Conservation (phyloP, 192 early-diverging fungal genomes). For the Entomortierella chlamydospora region DNA sequence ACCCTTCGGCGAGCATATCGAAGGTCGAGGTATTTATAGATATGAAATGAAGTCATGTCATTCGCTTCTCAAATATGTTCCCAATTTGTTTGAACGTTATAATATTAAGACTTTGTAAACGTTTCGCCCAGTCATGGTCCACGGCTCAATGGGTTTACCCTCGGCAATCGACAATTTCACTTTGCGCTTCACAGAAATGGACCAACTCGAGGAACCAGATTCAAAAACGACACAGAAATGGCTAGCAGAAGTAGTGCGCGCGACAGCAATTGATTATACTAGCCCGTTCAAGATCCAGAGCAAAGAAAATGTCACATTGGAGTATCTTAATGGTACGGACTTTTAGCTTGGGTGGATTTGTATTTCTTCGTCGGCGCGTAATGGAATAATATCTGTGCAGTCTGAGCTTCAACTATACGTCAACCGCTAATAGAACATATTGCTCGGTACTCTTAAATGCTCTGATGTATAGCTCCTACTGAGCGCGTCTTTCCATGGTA, state of each 20-base stretch:
- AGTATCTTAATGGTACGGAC: slow-evolving; percentile 56
- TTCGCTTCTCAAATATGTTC: no score
- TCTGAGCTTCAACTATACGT: no score
- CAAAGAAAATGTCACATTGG: slow-evolving; percentile 57
- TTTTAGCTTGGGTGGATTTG: no score
- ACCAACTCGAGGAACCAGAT: slow-evolving; percentile 65
- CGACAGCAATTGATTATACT: slow-evolving; percentile 15
- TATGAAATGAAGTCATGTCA: no score
- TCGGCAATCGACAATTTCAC: slow-evolving; percentile 70
- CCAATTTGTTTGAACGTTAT: no score
- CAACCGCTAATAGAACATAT: background rate
- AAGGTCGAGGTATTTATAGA: slow-evolving; percentile 74
- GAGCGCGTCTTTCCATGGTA: slow-evolving; percentile 89
- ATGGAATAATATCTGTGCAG: no score
- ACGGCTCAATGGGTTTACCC: slow-evolving; percentile 72
- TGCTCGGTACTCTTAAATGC: background rate
- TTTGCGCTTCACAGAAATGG: slow-evolving; percentile 71
- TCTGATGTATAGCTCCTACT: slow-evolving; percentile 47
- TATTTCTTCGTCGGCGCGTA: no score
- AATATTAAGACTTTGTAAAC: background rate
- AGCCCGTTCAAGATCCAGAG: slow-evolving; percentile 51
- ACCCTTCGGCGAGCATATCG: slow-evolving; percentile 78
- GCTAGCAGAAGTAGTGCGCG: slow-evolving; percentile 60
- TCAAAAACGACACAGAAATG: slow-evolving; percentile 58
- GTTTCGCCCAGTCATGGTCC: slow-evolving; percentile 58